Evolutionary conservation across 116 monocot genomes (phyloP).

Genomic region (Zostera marina): DNA sequence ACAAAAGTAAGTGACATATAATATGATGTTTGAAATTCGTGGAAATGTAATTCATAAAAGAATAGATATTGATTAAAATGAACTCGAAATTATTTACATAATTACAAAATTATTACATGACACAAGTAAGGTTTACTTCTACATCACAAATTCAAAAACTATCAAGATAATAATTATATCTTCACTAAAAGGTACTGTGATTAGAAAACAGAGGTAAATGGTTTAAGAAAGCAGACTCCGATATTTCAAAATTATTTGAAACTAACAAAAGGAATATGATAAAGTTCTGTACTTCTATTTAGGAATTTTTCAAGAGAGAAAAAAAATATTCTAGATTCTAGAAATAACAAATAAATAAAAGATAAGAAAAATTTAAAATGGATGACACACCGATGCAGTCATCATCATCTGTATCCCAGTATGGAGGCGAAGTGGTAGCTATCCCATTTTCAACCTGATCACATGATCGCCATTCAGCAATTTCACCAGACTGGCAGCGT

Average conservation of each 20-base stretch:
- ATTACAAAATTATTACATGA: no score
- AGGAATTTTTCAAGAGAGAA: no score
- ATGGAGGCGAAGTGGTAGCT: slow-evolving; percentile 78
- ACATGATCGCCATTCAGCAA: slow-evolving; percentile 58
- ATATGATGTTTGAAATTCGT: background rate
- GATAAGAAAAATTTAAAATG: background rate
- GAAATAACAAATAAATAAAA: background rate
- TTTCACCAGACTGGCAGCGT: slow-evolving; percentile 34
- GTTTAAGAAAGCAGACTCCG: no score
- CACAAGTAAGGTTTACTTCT: no score
- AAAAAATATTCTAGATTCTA: no score
- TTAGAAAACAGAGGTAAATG: background rate
- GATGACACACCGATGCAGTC: slow-evolving; percentile 12
- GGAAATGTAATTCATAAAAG: no score
- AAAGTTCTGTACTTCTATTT: background rate
- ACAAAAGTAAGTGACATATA: background rate
- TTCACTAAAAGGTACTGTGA: no score
- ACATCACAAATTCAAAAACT: background rate
- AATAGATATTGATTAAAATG: no score
- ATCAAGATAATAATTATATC: no score
- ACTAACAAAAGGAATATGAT: background rate
- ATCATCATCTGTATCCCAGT: slow-evolving; percentile 64
- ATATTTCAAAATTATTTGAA: background rate
- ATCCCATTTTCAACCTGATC: slow-evolving; percentile 86
- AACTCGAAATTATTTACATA: no score